phyloP scores from a whole-genome alignment of 164 flowering plant genomes.

The Buxus sempervirens region DNA sequence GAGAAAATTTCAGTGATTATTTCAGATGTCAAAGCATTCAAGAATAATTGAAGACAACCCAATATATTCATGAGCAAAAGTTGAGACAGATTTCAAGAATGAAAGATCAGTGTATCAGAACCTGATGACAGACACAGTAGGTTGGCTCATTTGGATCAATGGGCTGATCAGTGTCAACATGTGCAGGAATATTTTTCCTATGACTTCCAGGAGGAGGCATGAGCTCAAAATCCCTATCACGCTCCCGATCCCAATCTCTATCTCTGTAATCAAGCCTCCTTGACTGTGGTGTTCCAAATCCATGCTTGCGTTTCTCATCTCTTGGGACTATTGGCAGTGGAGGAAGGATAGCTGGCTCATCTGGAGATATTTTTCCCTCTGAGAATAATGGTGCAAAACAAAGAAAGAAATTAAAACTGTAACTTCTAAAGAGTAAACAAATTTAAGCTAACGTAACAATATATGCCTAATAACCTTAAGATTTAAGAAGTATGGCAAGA shows the following conservation, averaged over 20 bases:
- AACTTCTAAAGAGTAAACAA: not conserved
- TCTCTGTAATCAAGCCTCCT: constrained; percentile 72
- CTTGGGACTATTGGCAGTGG: constrained; percentile 76
- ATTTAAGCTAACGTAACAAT: too few relatives aligned
- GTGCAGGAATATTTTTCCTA: constrained; percentile 59
- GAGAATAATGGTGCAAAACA: constrained; percentile 10
- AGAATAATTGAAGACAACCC: not conserved
- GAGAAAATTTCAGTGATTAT: constrained; percentile 9
- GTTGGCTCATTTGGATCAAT: constrained; percentile 99
- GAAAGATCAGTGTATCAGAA: constrained; percentile 20
- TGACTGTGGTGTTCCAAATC: constrained; percentile 69
- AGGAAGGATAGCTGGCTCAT: constrained; percentile 92
- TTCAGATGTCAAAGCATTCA: not conserved
- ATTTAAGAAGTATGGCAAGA: too few relatives aligned
- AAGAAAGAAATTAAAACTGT: not conserved
- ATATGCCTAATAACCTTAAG: not conserved
- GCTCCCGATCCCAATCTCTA: constrained; percentile 88
- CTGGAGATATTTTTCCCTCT: constrained; percentile 88
- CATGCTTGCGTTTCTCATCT: constrained; percentile 59
- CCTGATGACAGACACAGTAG: constrained; percentile 98
- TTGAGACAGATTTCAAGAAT: not conserved
- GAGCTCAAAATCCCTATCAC: constrained; percentile 93
- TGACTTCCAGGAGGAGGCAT: constrained; percentile 99
- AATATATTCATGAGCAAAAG: not conserved
- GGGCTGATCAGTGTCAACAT: constrained; percentile 84